Base-by-base conservation (phyloP, 164 flowering plant species). In the Magnolia changhungtana region DNA sequence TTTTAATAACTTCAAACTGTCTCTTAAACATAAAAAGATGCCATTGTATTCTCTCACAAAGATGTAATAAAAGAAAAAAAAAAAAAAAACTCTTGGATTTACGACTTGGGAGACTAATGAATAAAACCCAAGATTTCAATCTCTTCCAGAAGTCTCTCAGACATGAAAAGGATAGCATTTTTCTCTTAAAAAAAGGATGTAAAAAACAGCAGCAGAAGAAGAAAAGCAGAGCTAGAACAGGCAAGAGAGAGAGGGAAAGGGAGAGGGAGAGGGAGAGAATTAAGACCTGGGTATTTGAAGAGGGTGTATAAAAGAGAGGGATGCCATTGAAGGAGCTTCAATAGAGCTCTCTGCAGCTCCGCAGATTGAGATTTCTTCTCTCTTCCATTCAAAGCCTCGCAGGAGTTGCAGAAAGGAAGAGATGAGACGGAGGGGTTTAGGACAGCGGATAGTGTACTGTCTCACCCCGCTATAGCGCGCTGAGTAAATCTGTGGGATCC, bases 281-380 rank as follows among this genome's bases (percentile, higher is more conserved):
- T 37, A 37, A 66, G 71, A 68, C 71, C 71, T 68, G 71, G 45
- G 71, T 19, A 31, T 68, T 0, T 13, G 49, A 68, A 13, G 71
- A 6, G 71, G 50, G 14, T 7, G 1, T 37, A 29, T 29, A 7
- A 37, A 68, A 31, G 71, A 29, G 50, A 68, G 71, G 18, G 71
- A 68, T 16, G 51, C 51, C 71, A 68, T 68, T 20, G 29, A 59
- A 64, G 61, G 61, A 55, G 61, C 61, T 55, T 55, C 61, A 55
- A 55, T 3, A 55, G 61, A 10, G 13, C 13, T 55, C 61, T 11
- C 18, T 55, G 61, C 61, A 55, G 61, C 61, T 55, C 16, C 13
- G 61, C 13, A 14, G 61, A 55, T 0, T 55, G 61, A 55, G 13
- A 55, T 55, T 55, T 55, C 61, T 55, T 11, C 61, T 55, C 61